Evolutionary conservation across 2,329 filamentous ascomycete species (phyloP), one percentile per base, ranked within the genome.

Genomic region (Didymella exigua): DNA sequence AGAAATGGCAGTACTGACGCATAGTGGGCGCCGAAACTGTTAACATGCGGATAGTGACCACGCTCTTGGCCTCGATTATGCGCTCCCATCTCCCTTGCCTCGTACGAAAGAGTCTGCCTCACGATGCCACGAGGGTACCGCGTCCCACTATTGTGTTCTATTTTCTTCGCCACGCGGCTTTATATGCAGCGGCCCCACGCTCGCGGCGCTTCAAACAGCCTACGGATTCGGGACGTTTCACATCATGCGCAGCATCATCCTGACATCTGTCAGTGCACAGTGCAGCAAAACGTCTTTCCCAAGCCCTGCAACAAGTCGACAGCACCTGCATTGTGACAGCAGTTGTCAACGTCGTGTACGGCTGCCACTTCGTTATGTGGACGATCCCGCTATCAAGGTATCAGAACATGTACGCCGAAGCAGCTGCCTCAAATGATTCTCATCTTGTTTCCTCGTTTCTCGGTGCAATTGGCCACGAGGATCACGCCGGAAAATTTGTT

Each of bases 191-290:
- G 27, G 47, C 52, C 30, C 36, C 53, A 56, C 53, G 26, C 13
- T n/a, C 13, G 51, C 51, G 52, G 41, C 43, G 40, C 23, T 44
- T 29, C 37, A 48, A 51, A 52, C 54, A 9, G 21, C 26, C 31
- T 10, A 43, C 27, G 6, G n/a, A 27, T 37, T n/a, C 37, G 37
- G 37, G 24, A 26, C 36, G 46, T 55, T 55, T 55, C 52, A 55
- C 23, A 23, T 21, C 19, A 34, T 16, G 29, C 21, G 40, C 46
- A 52, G 23, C 52, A 34, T 45, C 23, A 44, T 38, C 37, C 38
- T 52, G 54, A 52, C 47, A 43, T 40, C 30, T 50, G 31, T 47
- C 43, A 44, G 47, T 29, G 48, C 54, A 56, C 48, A 48, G 54
- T 24, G 48, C 54, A 34, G 46, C 21, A 30, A 9, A 27, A 11